phyloP scores from a whole-genome alignment of 495 filamentous ascomycete species.

The Trypethelium eluteriae region DNA sequence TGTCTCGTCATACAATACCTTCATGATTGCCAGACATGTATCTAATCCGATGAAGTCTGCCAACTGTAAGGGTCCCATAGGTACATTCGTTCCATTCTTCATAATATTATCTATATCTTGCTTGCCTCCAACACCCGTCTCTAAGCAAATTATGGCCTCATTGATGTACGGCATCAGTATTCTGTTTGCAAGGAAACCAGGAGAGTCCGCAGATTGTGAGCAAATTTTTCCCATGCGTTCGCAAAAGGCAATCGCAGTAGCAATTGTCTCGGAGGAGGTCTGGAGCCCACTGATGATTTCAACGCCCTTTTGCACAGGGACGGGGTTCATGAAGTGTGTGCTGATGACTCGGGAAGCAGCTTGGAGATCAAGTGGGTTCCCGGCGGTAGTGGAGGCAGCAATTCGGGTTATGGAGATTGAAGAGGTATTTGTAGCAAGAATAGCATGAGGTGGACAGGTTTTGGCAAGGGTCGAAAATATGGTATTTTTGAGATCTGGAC shows the following conservation, averaged over 20 bases:
- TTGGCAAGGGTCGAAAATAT: conserved; percentile 82
- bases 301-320: conserved; percentile 92
- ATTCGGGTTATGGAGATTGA: conserved; percentile 97
- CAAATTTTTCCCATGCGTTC: conserved; percentile 88
- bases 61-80: conserved; percentile 90
- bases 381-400: conserved; percentile 69
- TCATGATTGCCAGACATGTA: conserved; percentile 96
- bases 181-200: conserved; percentile 91
- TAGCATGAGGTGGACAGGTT: conserved; percentile 76
- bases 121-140: conserved; percentile 78
- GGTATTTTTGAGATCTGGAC: conserved; percentile 69
- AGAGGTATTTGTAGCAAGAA: conserved; percentile 94
- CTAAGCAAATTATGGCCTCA: conserved; percentile 92
- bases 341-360: conserved; percentile 82
- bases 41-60: conserved; percentile 98
- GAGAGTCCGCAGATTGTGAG: conserved; percentile 76
- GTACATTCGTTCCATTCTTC: conserved; percentile 98
- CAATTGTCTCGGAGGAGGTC: conserved; percentile 72
- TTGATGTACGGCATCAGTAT: conserved; percentile 99
- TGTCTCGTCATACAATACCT: conserved; percentile 82
- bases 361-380: conserved; percentile 67
- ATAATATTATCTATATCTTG: conserved; percentile 95
- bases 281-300: conserved; percentile 94
- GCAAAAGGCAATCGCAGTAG: conserved; percentile 79
- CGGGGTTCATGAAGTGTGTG: conserved; percentile 99